phyloP scores from a whole-genome alignment of 2,329 filamentous ascomycete species.

The Sphaceloma murrayae region DNA sequence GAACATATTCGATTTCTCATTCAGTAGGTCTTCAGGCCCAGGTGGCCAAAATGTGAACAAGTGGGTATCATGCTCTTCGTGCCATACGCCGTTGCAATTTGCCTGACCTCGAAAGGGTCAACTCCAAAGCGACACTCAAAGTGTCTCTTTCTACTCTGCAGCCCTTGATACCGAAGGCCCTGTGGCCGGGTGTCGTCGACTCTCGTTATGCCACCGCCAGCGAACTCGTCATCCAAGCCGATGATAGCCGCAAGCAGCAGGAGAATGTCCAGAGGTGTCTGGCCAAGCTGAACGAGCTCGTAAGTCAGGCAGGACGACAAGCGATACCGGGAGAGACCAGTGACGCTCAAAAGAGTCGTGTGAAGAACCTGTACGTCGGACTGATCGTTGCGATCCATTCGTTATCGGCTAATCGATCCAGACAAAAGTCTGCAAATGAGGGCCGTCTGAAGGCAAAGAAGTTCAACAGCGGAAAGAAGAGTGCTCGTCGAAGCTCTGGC shows the following conservation, averaged over 20 bases:
- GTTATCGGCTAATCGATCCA: constrained; percentile 24
- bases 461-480: constrained; percentile 53
- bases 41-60: constrained; percentile 63
- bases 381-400: constrained; percentile 2
- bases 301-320: constrained; percentile 42
- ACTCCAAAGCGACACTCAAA: constrained; percentile 56
- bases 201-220: constrained; percentile 48
- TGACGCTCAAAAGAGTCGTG: constrained; percentile 44
- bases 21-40: constrained; percentile 55
- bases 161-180: constrained; percentile 43
- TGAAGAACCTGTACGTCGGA: constrained; percentile 43
- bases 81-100: neutral
- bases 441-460: constrained; percentile 50
- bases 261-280: constrained; percentile 53
- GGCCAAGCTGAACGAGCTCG: constrained; percentile 46
- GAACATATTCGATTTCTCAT: constrained; percentile 49
- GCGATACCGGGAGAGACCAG: constrained; percentile 53
- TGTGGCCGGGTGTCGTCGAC: constrained; percentile 43
- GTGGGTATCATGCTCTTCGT: constrained; percentile 33
- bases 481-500: constrained; percentile 37
- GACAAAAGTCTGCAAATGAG: constrained; percentile 50
- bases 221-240: constrained; percentile 51
- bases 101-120: constrained; percentile 41
- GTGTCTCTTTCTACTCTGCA: constrained; percentile 45
- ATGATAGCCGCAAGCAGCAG: constrained; percentile 52